phyloP scores from a whole-genome alignment of 2,329 filamentous ascomycete genomes.

The Dactylellina parvicollis region DNA sequence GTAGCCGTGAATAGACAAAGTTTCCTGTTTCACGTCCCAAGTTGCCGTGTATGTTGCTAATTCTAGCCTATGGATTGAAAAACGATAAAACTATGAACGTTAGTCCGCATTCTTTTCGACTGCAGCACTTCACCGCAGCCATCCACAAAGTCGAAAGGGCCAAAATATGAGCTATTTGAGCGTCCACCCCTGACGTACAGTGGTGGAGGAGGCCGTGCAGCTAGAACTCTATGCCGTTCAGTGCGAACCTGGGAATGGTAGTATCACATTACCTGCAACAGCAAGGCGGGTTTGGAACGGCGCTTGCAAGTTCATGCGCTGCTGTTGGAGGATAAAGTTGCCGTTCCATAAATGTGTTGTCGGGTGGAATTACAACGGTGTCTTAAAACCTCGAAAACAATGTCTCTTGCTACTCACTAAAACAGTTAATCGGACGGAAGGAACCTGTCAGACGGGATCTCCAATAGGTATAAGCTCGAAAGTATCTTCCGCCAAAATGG shows the following conservation, averaged over 20 bases:
- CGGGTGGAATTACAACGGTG: slow-evolving; percentile 13
- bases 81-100: background rate
- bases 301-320: slow-evolving; percentile 49
- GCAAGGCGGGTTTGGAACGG: slow-evolving; percentile 24
- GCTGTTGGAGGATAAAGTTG: slow-evolving; percentile 14
- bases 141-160: background rate
- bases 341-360: slow-evolving; percentile 37
- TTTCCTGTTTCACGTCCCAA: background rate
- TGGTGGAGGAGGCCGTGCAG: slow-evolving; percentile 16
- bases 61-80: background rate
- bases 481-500: background rate
- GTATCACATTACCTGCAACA: slow-evolving; percentile 31
- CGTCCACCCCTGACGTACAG: slow-evolving; percentile 21
- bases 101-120: background rate
- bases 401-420: background rate
- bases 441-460: background rate
- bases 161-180: slow-evolving; percentile 9
- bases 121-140: background rate
- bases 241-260: background rate
- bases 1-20: slow-evolving; percentile 3
- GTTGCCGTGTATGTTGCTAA: slow-evolving; percentile 13
- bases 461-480: background rate
- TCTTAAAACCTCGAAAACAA: slow-evolving; percentile 17
- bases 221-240: slow-evolving; percentile 33
- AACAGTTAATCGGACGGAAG: background rate